Conservation (phyloP, 257 asterid genomes). For the Salvia splendens region DNA sequence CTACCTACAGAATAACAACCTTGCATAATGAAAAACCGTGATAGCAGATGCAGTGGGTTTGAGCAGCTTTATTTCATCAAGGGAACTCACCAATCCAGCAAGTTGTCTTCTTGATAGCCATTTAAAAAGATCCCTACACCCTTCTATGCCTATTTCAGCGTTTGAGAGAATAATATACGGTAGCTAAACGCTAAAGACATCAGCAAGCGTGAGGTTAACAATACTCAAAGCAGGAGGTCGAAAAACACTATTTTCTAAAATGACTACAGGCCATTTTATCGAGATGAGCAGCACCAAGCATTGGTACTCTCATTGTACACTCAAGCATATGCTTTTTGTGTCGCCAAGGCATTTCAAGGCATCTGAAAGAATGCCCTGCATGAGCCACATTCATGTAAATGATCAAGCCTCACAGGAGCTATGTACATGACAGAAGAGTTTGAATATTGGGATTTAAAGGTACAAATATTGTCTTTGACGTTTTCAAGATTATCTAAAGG, state of each 20-base stretch:
- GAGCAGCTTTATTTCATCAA: constrained; percentile 80
- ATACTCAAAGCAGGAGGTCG: constrained; percentile 17
- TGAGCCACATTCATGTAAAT: constrained; percentile 28
- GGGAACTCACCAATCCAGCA: constrained; percentile 59
- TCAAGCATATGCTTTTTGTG: constrained; percentile 95
- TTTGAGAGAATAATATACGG: constrained; percentile 81
- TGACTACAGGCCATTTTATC: constrained; percentile 71
- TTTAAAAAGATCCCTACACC: constrained; percentile 94
- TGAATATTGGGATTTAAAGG: not conserved
- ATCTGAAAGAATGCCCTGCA: constrained; percentile 94
- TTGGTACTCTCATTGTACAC: constrained; percentile 83
- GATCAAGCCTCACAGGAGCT: constrained; percentile 19
- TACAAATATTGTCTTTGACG: too few species aligned
- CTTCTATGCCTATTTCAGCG: constrained; percentile 95
- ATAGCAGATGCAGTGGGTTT: constrained; percentile 89
- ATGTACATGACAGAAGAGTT: constrained; percentile 13
- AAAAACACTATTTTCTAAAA: constrained; percentile 9
- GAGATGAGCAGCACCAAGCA: constrained; percentile 95
- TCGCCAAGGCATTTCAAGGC: constrained; percentile 92
- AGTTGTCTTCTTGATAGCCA: constrained; percentile 83
- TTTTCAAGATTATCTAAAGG: too few species aligned
- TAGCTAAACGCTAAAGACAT: constrained; percentile 44
- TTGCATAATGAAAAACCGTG: constrained; percentile 93
- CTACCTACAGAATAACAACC: too few species aligned
- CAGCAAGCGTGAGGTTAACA: constrained; percentile 19